Evolutionary conservation across 768 basidiomycete species (phyloP), one percentile per base, ranked within the genome.

Genomic region (Tulasnella sp.): DNA sequence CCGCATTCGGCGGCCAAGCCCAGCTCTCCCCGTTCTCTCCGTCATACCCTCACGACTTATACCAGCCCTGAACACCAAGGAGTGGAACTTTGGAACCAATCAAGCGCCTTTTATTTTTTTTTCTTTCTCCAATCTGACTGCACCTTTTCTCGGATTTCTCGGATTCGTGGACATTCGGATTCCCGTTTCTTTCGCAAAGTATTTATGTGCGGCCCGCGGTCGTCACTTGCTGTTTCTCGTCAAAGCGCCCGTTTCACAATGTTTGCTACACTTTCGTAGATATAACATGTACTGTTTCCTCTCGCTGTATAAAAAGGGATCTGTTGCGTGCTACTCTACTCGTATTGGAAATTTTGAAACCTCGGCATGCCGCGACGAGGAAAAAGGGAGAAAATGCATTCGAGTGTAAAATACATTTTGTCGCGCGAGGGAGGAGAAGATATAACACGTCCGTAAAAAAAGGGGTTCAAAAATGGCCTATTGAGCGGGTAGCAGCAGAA

Each of bases 41-140:
- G 10, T n/a, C 36, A 46, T 74, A 40, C 73, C 73, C 73, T 40
- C 73, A 74, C 44, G 73, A 74, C 44, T 31, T 74, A 74, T 74
- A 40, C 73, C 73, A 74, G 27, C 19, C 24, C 2, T 74, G 39
- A 74, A 68, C 27, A 36, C 6, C 62, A 31, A 27, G 62, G 62
- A 68, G 62, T 14, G 27, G 62, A 36, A 68, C 31, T 68, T 2
- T 8, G 31, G 18, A 24, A 31, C 19, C 62, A 68, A 68, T 18
- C 27, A 31, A 16, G 27, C 62, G 8, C 14, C 52, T 56, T 19
- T n/a, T n/a, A n/a, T n/a, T n/a, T n/a, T n/a, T n/a, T n/a, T n/a
- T n/a, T n/a, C n/a, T 58, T 68, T 68, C 19, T 68, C 27, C 12
- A 27, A 36, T 36, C 27, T 27, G 9, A 68, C 62, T 68, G 34